Percentiles rank a stretch among this genome's conserved stretches.
Conservation (phyloP, 2,329 filamentous ascomycete genomes). For the Sporothrix euskadiensis region DNA sequence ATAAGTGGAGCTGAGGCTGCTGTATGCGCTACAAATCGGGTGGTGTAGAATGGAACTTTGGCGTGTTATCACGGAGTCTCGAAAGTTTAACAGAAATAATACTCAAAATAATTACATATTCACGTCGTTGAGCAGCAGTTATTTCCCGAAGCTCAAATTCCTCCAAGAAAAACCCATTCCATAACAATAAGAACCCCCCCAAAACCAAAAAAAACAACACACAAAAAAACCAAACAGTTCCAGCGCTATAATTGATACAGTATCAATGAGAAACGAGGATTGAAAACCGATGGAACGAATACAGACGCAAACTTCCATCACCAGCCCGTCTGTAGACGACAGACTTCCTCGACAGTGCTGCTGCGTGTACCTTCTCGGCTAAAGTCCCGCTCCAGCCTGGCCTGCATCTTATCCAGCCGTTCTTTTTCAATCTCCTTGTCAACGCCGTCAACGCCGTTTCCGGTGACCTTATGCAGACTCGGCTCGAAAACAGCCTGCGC, state of each 20-base stretch:
- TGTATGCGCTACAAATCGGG: neutral
- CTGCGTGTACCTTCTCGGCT: neutral
- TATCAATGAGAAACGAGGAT: neutral
- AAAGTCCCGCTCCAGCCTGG: neutral
- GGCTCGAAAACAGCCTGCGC: neutral
- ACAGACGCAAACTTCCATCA: neutral
- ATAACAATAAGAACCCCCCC: neutral
- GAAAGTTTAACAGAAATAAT: neutral
- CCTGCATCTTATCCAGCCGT: neutral
- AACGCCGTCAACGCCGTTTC: neutral
- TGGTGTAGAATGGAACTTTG: neutral
- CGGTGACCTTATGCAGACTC: neutral
- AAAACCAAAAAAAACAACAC: neutral
- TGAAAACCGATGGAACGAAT: neutral
- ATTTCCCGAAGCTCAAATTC: neutral
- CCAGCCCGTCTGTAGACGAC: constrained; percentile 12
- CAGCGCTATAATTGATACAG: neutral
- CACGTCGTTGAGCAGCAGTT: neutral
- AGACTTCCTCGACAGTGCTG: constrained; percentile 20
- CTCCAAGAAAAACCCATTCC: neutral
- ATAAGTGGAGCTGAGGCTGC: neutral
- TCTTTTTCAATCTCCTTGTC: neutral
- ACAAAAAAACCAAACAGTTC: neutral
- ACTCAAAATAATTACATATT: no score
- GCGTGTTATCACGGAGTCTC: neutral